A percentile compares a stretch with the other conserved stretches of the same genome.
Evolutionary conservation across 2,329 filamentous ascomycete species (phyloP).

Genomic region (Penicillium corylophilum): DNA sequence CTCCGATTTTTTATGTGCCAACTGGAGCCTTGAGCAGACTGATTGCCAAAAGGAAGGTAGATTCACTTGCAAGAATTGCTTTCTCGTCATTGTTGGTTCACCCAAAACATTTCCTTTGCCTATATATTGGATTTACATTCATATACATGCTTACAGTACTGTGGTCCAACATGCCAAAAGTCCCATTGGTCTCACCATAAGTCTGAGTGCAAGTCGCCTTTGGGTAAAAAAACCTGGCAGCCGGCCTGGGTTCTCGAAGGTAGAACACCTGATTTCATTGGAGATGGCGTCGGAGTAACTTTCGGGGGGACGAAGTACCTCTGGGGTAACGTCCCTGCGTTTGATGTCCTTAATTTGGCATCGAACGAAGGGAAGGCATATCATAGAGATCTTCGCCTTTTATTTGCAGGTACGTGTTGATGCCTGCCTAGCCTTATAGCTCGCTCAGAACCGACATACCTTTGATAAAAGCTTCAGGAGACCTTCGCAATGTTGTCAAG

Average conservation of each 20-base stretch:
- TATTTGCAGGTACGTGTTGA: background rate
- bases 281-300: background rate
- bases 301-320: background rate
- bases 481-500: background rate
- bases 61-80: background rate
- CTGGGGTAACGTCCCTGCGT: background rate
- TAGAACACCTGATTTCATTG: background rate
- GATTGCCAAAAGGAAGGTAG: background rate
- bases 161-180: background rate
- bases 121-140: background rate
- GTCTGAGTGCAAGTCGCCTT: background rate
- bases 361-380: background rate
- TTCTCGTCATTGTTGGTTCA: background rate
- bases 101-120: background rate
- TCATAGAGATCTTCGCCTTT: background rate
- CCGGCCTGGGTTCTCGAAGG: background rate
- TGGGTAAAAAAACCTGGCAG: background rate
- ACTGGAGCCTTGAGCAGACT: background rate
- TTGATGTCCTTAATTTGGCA: background rate
- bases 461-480: background rate
- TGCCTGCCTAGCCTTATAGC: background rate
- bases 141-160: background rate
- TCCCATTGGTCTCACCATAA: background rate
- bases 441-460: background rate
- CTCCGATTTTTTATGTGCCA: background rate